These are phyloP conservation scores for Crithidia brevicula DNA, from an alignment of 208 protist genomes.

Conservation along the genomic window DNA sequence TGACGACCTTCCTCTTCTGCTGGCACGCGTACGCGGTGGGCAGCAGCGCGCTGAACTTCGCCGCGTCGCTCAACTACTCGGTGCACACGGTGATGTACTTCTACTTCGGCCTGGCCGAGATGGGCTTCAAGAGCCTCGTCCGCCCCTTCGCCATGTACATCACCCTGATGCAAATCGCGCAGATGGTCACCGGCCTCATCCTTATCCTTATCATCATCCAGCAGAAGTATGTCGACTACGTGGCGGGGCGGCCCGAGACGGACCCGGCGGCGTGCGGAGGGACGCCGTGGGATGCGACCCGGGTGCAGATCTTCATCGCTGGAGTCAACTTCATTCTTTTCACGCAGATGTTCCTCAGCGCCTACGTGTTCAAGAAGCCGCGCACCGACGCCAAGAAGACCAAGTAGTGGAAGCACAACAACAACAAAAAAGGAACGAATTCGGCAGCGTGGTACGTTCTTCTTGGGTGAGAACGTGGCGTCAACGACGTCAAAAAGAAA, in stretches of 20 bases:
- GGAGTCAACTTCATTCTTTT: constrained; percentile 84
- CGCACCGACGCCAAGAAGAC: background rate
- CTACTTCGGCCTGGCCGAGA: constrained; percentile 86
- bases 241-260: constrained; percentile 8
- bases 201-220: constrained; percentile 26
- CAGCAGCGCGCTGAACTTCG: constrained; percentile 48
- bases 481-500: too few relatives aligned
- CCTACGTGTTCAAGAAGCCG: constrained; percentile 50
- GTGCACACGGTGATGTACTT: constrained; percentile 95
- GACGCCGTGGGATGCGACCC: constrained; percentile 39
- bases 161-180: constrained; percentile 83
- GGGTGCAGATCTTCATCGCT: constrained; percentile 81
- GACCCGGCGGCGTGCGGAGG: constrained; percentile 39
- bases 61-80: constrained; percentile 87
- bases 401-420: background rate
- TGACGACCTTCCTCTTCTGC: constrained; percentile 85
- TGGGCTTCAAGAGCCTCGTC: constrained; percentile 55
- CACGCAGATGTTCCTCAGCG: constrained; percentile 73
- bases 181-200: constrained; percentile 91
- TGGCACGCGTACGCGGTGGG: constrained; percentile 70
- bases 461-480: too few relatives aligned
- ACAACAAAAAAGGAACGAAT: background rate
- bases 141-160: constrained; percentile 79
- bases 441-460: too few relatives aligned
- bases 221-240: constrained; percentile 20